These are phyloP conservation scores for Bruguiera sexangula DNA, from an alignment of 345 rosid genomes.

Conservation along the genomic window DNA sequence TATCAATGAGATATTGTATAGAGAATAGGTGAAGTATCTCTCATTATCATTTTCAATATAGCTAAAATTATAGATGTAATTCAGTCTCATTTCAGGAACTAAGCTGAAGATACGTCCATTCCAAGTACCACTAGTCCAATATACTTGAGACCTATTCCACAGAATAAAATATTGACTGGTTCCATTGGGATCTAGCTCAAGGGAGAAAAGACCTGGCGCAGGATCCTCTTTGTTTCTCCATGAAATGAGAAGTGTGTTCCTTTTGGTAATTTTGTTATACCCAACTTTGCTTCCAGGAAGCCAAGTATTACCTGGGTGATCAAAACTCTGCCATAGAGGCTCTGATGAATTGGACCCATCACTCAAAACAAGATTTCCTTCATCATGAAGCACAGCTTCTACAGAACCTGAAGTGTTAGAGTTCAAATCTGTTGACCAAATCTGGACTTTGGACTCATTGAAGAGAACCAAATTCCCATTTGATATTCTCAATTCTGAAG, in stretches of 20 bases:
- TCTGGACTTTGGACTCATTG: slow-evolving; percentile 3
- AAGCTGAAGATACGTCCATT: slow-evolving; percentile 8
- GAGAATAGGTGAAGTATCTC: slow-evolving; percentile 32
- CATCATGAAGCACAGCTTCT: slow-evolving; percentile 22
- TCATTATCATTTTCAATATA: slow-evolving; percentile 21
- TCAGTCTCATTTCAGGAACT: slow-evolving; percentile 29
- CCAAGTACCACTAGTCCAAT: slow-evolving; percentile 25
- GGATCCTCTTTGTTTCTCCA: slow-evolving; percentile 29
- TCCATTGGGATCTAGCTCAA: slow-evolving; percentile 12
- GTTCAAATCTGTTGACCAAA: slow-evolving; percentile 24
- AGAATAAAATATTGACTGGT: not conserved
- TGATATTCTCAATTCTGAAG: slow-evolving; percentile 13
- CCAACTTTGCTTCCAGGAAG: slow-evolving; percentile 27
- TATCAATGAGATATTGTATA: slow-evolving; percentile 7
- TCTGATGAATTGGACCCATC: slow-evolving; percentile 1
- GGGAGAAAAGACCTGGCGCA: slow-evolving; percentile 26
- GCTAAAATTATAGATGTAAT: slow-evolving; percentile 19
- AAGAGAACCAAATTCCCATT: slow-evolving; percentile 25
- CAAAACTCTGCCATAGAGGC: slow-evolving; percentile 30
- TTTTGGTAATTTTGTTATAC: slow-evolving; percentile 8
- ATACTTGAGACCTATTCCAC: slow-evolving; percentile 4
- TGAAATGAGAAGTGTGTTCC: slow-evolving; percentile 6
- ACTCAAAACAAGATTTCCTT: slow-evolving; percentile 26
- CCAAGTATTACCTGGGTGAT: slow-evolving; percentile 24
- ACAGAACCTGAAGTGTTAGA: slow-evolving; percentile 6